phyloP scores from a whole-genome alignment of 208 protist genomes.

The Trypanosoma vivax region DNA sequence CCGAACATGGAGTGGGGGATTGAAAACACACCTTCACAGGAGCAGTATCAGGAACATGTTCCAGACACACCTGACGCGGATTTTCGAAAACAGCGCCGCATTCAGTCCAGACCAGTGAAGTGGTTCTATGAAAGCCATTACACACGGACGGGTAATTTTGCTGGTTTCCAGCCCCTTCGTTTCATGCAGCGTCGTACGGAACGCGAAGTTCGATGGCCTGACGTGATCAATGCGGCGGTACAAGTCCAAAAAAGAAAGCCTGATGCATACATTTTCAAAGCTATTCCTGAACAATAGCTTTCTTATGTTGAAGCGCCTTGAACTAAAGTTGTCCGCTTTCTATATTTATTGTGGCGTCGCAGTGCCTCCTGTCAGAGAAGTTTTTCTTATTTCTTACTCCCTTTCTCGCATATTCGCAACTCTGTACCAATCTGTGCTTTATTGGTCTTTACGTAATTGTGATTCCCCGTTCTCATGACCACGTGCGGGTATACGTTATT shows the following conservation, averaged over 20 bases:
- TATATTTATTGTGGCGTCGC: slow-evolving; percentile 7
- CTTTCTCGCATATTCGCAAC: too few species aligned
- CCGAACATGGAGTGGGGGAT: slow-evolving; percentile 92
- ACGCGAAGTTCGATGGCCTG: slow-evolving; percentile 86
- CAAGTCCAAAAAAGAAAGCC: slow-evolving; percentile 82
- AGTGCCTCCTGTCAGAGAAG: too few species aligned
- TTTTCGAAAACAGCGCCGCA: slow-evolving; percentile 84
- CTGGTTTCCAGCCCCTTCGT: slow-evolving; percentile 82
- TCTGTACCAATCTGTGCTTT: too few species aligned
- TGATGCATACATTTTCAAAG: slow-evolving; percentile 82
- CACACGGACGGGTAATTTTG: slow-evolving; percentile 87
- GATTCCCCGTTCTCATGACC: too few species aligned
- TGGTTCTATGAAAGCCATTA: slow-evolving; percentile 94
- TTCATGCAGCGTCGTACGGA: slow-evolving; percentile 90
- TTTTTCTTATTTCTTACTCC: too few species aligned
- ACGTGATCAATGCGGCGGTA: slow-evolving; percentile 86
- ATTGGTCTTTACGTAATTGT: too few species aligned
- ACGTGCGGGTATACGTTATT: too few species aligned
- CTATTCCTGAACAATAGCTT: slow-evolving; percentile 80
- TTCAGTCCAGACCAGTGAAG: slow-evolving; percentile 88
- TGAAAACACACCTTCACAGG: slow-evolving; percentile 85
- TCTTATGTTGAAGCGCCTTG: neutral
- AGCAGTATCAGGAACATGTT: slow-evolving; percentile 91
- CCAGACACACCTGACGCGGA: slow-evolving; percentile 87
- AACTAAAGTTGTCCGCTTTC: neutral